Conservation (phyloP, 2,329 filamentous ascomycete species). For the Diplodia sapinea region DNA sequence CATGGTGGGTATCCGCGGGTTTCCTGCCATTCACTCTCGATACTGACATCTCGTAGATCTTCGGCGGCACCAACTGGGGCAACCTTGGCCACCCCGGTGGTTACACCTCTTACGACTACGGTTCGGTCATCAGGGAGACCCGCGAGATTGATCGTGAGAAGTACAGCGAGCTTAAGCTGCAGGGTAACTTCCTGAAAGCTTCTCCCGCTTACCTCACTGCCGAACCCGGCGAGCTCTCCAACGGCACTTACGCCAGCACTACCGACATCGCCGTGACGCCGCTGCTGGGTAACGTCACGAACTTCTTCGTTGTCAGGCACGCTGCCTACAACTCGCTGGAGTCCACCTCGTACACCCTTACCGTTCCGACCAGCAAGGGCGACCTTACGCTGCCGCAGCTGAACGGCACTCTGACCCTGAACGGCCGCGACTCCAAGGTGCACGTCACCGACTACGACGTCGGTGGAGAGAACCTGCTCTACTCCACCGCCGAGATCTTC, state of each 20-base stretch:
- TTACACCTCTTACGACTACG: conserved; percentile 65
- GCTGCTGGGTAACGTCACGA: conserved; percentile 59
- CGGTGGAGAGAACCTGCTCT: conserved; percentile 64
- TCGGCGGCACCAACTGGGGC: conserved; percentile 84
- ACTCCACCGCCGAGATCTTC: conserved; percentile 72
- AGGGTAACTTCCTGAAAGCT: conserved; percentile 75
- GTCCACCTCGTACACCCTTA: conserved; percentile 68
- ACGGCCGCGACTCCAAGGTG: conserved; percentile 69
- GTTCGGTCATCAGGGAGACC: conserved; percentile 70
- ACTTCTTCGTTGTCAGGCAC: conserved; percentile 72
- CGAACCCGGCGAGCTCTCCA: conserved; percentile 41
- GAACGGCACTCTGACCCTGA: conserved; percentile 62
- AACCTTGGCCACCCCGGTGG: conserved; percentile 70
- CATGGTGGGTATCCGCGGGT: conserved; percentile 61
- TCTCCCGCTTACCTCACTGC: conserved; percentile 71
- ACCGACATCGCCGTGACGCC: conserved; percentile 65
- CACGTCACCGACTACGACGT: conserved; percentile 71
- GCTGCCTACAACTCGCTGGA: conserved; percentile 65
- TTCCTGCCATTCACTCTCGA: background rate
- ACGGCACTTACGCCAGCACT: conserved; percentile 46
- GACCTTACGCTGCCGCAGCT: conserved; percentile 64
- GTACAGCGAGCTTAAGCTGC: conserved; percentile 78
- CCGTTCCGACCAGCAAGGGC: conserved; percentile 64
- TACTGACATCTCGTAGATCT: conserved; percentile 55
- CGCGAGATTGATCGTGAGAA: conserved; percentile 73